A percentile compares a stretch with the other conserved stretches of the same genome.
Conservation (phyloP, 2,329 filamentous ascomycete genomes). For the Pyrenophora teres region DNA sequence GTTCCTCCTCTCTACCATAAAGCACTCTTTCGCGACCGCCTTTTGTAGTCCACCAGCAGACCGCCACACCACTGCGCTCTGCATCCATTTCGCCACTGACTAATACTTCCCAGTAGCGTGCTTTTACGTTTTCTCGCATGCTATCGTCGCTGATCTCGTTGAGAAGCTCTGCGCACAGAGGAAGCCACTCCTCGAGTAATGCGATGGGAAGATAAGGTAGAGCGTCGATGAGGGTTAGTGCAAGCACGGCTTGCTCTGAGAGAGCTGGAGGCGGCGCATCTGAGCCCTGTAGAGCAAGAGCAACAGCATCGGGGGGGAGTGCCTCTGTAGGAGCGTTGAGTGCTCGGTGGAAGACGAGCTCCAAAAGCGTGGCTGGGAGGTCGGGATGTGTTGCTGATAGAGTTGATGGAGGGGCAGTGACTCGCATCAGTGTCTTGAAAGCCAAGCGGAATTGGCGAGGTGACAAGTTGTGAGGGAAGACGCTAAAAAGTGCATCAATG, state of each 20-base stretch:
- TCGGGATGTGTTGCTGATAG: constrained; percentile 74
- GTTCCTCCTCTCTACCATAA: constrained; percentile 56
- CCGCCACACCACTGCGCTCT: constrained; percentile 75
- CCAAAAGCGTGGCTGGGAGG: constrained; percentile 78
- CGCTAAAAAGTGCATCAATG: constrained; percentile 76
- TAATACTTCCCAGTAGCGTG: constrained; percentile 78
- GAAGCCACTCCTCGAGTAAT: constrained; percentile 80
- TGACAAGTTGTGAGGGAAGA: constrained; percentile 79
- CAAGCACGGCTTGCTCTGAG: constrained; percentile 80
- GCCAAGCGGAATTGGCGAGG: constrained; percentile 86
- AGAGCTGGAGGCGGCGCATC: constrained; percentile 48
- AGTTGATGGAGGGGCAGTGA: constrained; percentile 78
- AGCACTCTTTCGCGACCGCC: constrained; percentile 63
- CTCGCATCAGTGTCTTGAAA: constrained; percentile 81
- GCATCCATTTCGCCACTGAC: constrained; percentile 87
- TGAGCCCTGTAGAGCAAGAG: constrained; percentile 44
- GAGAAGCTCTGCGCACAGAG: constrained; percentile 69
- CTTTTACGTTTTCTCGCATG: constrained; percentile 68
- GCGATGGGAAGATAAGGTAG: constrained; percentile 73
- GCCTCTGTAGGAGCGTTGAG: constrained; percentile 57
- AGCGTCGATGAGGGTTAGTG: constrained; percentile 77
- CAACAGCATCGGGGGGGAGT: constrained; percentile 47
- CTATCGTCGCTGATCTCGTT: constrained; percentile 64
- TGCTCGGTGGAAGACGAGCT: constrained; percentile 73
- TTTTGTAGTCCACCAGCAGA: constrained; percentile 81